Percentiles rank a stretch among this genome's conserved stretches.
These are phyloP conservation scores for Deakozyma indianensis DNA, from an alignment of 805 yeast species.

Conservation along the genomic window DNA sequence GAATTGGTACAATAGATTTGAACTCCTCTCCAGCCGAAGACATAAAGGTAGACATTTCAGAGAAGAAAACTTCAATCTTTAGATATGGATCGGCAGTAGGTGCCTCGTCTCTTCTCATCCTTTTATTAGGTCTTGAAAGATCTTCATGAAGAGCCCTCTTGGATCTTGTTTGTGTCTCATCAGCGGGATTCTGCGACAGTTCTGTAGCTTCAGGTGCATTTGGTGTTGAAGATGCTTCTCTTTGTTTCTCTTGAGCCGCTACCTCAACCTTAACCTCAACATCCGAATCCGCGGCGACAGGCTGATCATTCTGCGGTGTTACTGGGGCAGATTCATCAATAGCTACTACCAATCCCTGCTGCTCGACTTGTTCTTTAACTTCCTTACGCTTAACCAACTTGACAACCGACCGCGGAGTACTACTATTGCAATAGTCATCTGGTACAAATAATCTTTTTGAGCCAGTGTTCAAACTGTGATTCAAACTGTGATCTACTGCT, in stretches of 20 bases:
- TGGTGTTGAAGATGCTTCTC: too few species aligned
- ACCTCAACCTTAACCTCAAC: too few species aligned
- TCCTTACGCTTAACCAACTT: too few species aligned
- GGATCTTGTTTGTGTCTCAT: background rate
- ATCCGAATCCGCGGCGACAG: too few species aligned
- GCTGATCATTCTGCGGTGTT: too few species aligned
- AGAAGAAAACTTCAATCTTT: slow-evolving; percentile 13
- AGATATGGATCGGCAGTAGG: background rate
- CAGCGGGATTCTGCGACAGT: background rate
- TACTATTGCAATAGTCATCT: background rate
- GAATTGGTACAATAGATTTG: slow-evolving; percentile 9
- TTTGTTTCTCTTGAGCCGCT: too few species aligned
- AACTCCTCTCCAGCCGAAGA: slow-evolving; percentile 7
- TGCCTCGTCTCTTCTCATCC: background rate
- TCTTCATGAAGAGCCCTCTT: background rate
- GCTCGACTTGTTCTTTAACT: too few species aligned
- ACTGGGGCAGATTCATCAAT: too few species aligned
- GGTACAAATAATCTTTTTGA: too few species aligned
- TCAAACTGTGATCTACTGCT: background rate
- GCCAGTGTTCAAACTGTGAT: too few species aligned
- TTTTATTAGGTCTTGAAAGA: background rate
- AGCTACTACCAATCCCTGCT: too few species aligned
- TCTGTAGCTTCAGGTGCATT: too few species aligned
- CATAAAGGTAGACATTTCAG: slow-evolving; percentile 10
- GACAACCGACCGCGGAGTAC: background rate